Percentiles rank a stretch among this genome's conserved stretches.
These are phyloP conservation scores for Hura crepitans DNA, from an alignment of 441 rosid species.

Conservation along the genomic window DNA sequence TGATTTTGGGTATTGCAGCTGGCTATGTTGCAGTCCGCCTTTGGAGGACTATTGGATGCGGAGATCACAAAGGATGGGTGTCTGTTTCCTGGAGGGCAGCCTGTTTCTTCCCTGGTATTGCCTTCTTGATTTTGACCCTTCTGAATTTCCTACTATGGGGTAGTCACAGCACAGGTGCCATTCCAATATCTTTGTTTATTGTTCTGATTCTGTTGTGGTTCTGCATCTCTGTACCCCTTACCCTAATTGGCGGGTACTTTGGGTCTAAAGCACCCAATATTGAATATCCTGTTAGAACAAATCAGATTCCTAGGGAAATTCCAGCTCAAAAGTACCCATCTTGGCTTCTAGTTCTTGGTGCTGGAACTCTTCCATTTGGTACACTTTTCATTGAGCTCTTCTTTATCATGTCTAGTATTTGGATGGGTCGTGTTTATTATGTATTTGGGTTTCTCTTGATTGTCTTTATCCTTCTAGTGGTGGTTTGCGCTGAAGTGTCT, in stretches of 20 bases:
- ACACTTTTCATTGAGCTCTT: conserved; percentile 77
- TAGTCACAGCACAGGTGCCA: conserved; percentile 73
- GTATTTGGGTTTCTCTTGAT: conserved; percentile 68
- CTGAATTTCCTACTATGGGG: conserved; percentile 67
- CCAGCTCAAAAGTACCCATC: conserved; percentile 76
- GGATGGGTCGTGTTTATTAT: conserved; percentile 79
- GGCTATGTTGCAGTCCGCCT: conserved; percentile 74
- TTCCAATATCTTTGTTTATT: conserved; percentile 58
- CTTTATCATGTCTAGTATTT: conserved; percentile 76
- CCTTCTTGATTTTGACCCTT: conserved; percentile 49
- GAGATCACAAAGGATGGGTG: conserved; percentile 64
- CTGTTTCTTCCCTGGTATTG: conserved; percentile 79
- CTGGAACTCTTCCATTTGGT: conserved; percentile 70
- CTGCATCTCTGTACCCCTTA: conserved; percentile 79
- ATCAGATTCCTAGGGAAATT: conserved; percentile 75
- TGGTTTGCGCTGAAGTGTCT: conserved; percentile 78
- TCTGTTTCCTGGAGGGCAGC: conserved; percentile 69
- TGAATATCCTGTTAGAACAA: conserved; percentile 73
- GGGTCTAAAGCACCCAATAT: conserved; percentile 70
- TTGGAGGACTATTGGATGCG: conserved; percentile 66
- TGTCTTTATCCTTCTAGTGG: conserved; percentile 62
- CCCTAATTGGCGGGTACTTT: conserved; percentile 65
- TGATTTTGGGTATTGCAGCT: conserved; percentile 67
- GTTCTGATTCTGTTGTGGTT: conserved; percentile 61
- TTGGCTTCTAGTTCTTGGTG: conserved; percentile 69